A percentile compares a stretch with the other conserved stretches of the same genome.
Conservation (phyloP, 768 basidiomycete genomes). For the Termitomyces eurrhizus region DNA sequence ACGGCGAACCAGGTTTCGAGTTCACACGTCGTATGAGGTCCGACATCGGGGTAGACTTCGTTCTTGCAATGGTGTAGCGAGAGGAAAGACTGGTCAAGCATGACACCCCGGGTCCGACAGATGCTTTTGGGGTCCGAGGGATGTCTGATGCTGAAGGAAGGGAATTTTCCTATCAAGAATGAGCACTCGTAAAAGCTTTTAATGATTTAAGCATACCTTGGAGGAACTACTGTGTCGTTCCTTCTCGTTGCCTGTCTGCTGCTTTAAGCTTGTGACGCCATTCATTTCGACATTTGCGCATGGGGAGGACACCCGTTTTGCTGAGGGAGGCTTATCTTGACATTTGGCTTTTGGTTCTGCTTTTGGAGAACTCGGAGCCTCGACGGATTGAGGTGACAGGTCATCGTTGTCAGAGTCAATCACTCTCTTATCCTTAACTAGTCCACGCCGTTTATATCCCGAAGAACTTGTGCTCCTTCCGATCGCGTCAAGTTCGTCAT, state of each 20-base stretch:
- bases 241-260: background rate
- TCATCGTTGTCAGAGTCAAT: slow-evolving; percentile 32
- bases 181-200: slow-evolving; percentile 1
- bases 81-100: slow-evolving; percentile 23
- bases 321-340: background rate
- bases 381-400: background rate
- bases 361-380: background rate
- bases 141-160: slow-evolving; percentile 10
- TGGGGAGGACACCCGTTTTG: background rate
- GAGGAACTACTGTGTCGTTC: slow-evolving; percentile 3
- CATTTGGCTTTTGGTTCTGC: slow-evolving; percentile 15
- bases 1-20: slow-evolving; percentile 63
- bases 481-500: slow-evolving; percentile 17
- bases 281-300: slow-evolving; percentile 1
- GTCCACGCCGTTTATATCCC: background rate
- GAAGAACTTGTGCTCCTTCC: background rate
- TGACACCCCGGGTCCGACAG: slow-evolving; percentile 12
- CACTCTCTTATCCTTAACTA: slow-evolving; percentile 21
- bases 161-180: slow-evolving; percentile 25
- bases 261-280: slow-evolving; percentile 1
- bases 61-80: slow-evolving; percentile 43
- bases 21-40: slow-evolving; percentile 74
- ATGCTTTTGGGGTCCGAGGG: slow-evolving; percentile 10
- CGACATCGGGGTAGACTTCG: slow-evolving; percentile 60
- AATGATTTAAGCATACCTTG: slow-evolving; percentile 15